A percentile compares a stretch with the other conserved stretches of the same genome.
These are phyloP conservation scores for Ceratocystiopsis minuta DNA, from an alignment of 2,329 filamentous ascomycete genomes.

Conservation along the genomic window DNA sequence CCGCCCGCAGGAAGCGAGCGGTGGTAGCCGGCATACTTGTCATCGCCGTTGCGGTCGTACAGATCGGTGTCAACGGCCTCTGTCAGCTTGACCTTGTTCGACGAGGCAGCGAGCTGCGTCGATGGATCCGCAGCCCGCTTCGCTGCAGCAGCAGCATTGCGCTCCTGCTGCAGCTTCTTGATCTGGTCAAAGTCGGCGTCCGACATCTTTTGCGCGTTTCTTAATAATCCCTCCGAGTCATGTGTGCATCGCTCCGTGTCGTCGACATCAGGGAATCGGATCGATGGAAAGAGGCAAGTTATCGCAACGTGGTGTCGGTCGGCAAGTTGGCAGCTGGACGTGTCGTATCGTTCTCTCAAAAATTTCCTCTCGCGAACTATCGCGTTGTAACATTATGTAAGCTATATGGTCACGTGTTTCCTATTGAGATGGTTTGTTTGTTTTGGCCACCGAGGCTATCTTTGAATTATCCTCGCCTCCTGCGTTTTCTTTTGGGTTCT, in stretches of 20 bases:
- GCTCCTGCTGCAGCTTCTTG: slow-evolving; percentile 78
- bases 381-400: not conserved
- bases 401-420: not conserved
- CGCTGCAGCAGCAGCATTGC: slow-evolving; percentile 63
- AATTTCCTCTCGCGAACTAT: not conserved
- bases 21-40: slow-evolving; percentile 82
- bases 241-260: slow-evolving; percentile 4
- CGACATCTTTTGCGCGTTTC: slow-evolving; percentile 28
- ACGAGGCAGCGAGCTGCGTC: slow-evolving; percentile 64
- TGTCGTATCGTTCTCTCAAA: not conserved
- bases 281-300: too few species aligned
- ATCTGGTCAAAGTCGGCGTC: slow-evolving; percentile 77
- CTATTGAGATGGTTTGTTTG: too few species aligned
- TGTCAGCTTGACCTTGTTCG: slow-evolving; percentile 79
- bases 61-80: slow-evolving; percentile 77
- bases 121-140: slow-evolving; percentile 66
- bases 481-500: too few species aligned
- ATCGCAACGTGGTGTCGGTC: too few species aligned
- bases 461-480: too few species aligned
- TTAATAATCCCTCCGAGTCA: not conserved
- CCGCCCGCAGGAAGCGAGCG: slow-evolving; percentile 62
- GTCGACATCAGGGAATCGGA: slow-evolving; percentile 1
- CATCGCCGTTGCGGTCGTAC: slow-evolving; percentile 53
- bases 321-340: too few species aligned
- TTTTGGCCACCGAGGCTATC: too few species aligned